Percentiles rank a stretch among this genome's conserved stretches.
Conservation (phyloP, 2,329 filamentous ascomycete species). For the Pleomassaria siparia region DNA sequence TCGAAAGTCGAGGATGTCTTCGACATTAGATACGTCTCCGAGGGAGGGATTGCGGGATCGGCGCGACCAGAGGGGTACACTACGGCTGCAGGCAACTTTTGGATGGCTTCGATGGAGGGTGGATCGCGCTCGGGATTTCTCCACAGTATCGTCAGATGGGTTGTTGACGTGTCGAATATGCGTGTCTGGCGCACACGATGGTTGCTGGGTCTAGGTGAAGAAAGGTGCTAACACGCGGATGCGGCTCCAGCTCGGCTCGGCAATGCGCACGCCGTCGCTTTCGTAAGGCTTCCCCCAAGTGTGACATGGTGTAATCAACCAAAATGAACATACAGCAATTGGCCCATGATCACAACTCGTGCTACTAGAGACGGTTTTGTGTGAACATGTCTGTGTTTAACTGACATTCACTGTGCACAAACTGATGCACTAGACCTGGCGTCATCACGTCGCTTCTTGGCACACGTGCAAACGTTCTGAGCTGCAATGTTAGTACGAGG, state of each 20-base stretch:
- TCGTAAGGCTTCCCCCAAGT: not conserved
- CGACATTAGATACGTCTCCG: constrained; percentile 17
- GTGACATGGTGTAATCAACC: not conserved
- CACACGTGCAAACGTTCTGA: not conserved
- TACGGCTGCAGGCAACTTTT: constrained; percentile 2
- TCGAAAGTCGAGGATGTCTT: constrained; percentile 10
- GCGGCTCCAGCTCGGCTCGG: constrained; percentile 15
- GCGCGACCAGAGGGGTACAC: constrained; percentile 5
- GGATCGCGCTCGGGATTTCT: not conserved
- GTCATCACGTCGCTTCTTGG: not conserved
- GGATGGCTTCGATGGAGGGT: not conserved
- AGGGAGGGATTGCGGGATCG: not conserved
- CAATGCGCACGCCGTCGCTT: not conserved
- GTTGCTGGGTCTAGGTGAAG: constrained; percentile 4
- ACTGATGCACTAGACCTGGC: not conserved
- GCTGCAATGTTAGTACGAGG: too few relatives aligned
- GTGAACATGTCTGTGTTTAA: not conserved
- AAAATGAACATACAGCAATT: not conserved
- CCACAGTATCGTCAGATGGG: not conserved
- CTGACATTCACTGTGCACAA: not conserved
- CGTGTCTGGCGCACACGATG: not conserved
- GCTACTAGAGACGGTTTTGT: not conserved
- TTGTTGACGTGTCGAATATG: not conserved
- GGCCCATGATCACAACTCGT: not conserved
- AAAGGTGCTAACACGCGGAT: constrained; percentile 6